phyloP scores from a whole-genome alignment of 1,284 basidiomycete species.

The Sparassis latifolia region DNA sequence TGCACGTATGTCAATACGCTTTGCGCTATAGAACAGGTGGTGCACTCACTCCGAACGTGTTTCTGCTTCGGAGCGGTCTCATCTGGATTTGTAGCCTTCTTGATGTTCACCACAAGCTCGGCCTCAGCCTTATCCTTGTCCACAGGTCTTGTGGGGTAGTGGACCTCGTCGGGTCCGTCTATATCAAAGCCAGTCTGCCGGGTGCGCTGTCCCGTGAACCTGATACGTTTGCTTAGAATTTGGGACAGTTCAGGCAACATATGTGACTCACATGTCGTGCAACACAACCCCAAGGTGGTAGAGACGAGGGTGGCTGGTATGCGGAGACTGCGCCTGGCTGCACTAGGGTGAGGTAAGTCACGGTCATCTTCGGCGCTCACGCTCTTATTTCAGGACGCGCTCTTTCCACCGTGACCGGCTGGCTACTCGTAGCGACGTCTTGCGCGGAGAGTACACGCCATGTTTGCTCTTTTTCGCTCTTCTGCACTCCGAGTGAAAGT shows the following conservation, averaged over 20 bases:
- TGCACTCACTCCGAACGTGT: constrained; percentile 84
- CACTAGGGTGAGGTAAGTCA: no score
- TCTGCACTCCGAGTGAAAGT: not conserved
- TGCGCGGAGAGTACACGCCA: not conserved
- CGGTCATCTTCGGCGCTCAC: no score
- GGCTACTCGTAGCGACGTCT: no score
- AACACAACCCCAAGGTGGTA: no score
- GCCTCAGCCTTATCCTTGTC: constrained; percentile 95
- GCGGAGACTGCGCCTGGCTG: no score
- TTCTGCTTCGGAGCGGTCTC: constrained; percentile 95
- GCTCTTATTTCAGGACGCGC: no score
- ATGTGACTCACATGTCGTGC: no score
- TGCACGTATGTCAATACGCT: constrained; percentile 25
- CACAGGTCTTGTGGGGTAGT: constrained; percentile 91
- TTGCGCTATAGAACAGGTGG: not conserved
- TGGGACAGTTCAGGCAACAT: no score
- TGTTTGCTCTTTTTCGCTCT: not conserved
- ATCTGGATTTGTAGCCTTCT: constrained; percentile 92
- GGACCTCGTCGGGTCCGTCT: constrained; percentile 64
- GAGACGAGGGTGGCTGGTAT: no score
- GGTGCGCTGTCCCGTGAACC: constrained; percentile 20
- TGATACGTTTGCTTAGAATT: not conserved
- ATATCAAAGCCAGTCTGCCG: constrained; percentile 48
- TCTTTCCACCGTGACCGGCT: no score
- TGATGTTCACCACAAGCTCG: constrained; percentile 89